These are phyloP conservation scores for Pleoardoris graminearum DNA, from an alignment of 2,329 filamentous ascomycete species.

Conservation along the genomic window DNA sequence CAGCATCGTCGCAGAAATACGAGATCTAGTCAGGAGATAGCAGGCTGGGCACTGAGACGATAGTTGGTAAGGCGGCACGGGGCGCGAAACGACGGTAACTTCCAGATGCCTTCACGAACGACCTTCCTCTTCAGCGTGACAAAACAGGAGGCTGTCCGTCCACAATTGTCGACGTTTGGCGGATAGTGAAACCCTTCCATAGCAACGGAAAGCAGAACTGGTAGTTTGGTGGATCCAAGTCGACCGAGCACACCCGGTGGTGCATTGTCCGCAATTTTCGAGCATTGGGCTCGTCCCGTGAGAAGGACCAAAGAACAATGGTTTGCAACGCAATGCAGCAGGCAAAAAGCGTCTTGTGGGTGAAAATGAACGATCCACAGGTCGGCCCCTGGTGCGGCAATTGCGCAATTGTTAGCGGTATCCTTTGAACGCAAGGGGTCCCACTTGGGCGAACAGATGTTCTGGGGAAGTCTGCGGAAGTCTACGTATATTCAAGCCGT, in stretches of 20 bases:
- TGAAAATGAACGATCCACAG: neutral
- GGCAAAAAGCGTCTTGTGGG: neutral
- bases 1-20: no score
- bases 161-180: neutral
- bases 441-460: constrained; percentile 4
- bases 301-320: constrained; percentile 4
- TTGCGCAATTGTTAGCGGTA: neutral
- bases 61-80: no score
- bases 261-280: neutral
- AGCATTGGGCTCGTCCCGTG: neutral
- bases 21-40: no score
- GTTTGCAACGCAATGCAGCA: neutral
- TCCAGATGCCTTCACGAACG: no score
- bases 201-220: neutral
- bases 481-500: no score
- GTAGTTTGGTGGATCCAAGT: no score
- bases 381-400: neutral
- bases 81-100: no score
- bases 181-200: neutral
- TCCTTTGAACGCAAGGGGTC: neutral
- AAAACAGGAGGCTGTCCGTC: neutral
- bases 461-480: neutral
- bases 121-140: no score
- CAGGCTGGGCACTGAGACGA: no score
- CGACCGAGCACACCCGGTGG: neutral